Evolutionary conservation across 352 stramenopile species (phyloP), one percentile per base, ranked within the genome.

Genomic region (Globisporangium emineosum): DNA sequence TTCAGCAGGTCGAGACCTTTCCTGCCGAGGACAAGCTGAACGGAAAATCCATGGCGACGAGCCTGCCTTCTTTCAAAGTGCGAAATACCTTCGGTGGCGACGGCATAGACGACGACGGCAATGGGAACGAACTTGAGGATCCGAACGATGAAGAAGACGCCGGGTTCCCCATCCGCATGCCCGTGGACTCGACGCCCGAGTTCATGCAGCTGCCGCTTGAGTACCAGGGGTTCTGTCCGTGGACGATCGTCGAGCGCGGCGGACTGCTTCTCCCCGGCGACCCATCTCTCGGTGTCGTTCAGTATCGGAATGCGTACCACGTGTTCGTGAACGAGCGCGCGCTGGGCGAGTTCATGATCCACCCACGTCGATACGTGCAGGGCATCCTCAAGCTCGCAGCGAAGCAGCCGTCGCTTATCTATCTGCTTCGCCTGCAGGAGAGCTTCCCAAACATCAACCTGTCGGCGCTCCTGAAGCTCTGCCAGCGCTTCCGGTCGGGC

Each of bases 121-220:
- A 4, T 10, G 65, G 58, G 3, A 64, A 68, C 13, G 65, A 73
- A 1, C 5, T 53, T 0, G 47, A 15, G 1, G 62, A 64, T n/a
- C 51, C 57, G 19, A 77, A 77, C 21, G 73, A 83, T 23, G 70
- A 90, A 61, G 71, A 79, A 71, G 69, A 68, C 25, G 67, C 65
- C 0, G 73, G 62, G 0, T 79, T 85, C 33, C 89, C 91, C 0
- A 75, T 97, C 37, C 78, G 83, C 58, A 93, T 98, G 71, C 88
- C 82, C 7, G 86, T 97, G n/a, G 86, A 98, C 60, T 93, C 84
- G 47, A 98, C 90, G 27, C 91, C 93, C 1, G 93, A 98, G 66
- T 98, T 98, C 66, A 96, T 98, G 84, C 86, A 97, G 64, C 76
- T 98, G 15, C 92, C 93, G 23, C 82, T 98, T 9, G 91, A 97